Conservation (phyloP, 192 early-diverging fungal species). For the Kickxella alabastrina region DNA sequence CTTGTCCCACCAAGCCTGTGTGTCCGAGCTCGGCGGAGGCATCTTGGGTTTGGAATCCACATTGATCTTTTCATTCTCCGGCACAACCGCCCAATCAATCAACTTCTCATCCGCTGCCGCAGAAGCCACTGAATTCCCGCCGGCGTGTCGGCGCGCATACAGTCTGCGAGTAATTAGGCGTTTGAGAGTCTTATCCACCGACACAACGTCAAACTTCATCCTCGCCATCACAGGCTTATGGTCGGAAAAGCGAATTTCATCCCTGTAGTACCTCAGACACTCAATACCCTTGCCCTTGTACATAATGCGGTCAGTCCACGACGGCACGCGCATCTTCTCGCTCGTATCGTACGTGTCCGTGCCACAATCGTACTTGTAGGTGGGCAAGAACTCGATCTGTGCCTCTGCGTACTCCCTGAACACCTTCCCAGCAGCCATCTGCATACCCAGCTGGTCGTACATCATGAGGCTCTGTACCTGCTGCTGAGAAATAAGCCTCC, state of each 20-base stretch:
- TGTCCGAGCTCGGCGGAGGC: constrained; percentile 35
- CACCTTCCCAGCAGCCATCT: constrained; percentile 58
- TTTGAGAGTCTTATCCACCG: constrained; percentile 37
- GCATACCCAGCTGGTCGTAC: constrained; percentile 59
- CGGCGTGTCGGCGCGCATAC: constrained; percentile 21
- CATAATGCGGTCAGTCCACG: constrained; percentile 94
- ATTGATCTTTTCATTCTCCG: not conserved
- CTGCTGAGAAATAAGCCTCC: constrained; percentile 31
- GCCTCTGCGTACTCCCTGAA: constrained; percentile 81
- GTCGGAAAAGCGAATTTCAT: constrained; percentile 43
- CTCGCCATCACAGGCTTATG: constrained; percentile 49
- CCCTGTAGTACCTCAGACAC: constrained; percentile 41
- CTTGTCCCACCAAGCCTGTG: constrained; percentile 31
- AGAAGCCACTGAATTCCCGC: not conserved
- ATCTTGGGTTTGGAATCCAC: constrained; percentile 3
- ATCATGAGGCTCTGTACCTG: constrained; percentile 54
- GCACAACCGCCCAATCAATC: constrained; percentile 29
- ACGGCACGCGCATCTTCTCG: constrained; percentile 91
- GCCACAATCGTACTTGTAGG: constrained; percentile 92
- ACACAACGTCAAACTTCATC: constrained; percentile 42
- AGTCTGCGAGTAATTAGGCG: constrained; percentile 34
- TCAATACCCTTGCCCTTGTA: constrained; percentile 22
- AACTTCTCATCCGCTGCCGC: not conserved
- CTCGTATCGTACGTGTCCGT: constrained; percentile 84
- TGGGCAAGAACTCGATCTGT: constrained; percentile 81